A percentile compares a stretch with the other conserved stretches of the same genome.
phyloP scores from a whole-genome alignment of 2,329 filamentous ascomycete species.

The Pleurostoma richardsiae region DNA sequence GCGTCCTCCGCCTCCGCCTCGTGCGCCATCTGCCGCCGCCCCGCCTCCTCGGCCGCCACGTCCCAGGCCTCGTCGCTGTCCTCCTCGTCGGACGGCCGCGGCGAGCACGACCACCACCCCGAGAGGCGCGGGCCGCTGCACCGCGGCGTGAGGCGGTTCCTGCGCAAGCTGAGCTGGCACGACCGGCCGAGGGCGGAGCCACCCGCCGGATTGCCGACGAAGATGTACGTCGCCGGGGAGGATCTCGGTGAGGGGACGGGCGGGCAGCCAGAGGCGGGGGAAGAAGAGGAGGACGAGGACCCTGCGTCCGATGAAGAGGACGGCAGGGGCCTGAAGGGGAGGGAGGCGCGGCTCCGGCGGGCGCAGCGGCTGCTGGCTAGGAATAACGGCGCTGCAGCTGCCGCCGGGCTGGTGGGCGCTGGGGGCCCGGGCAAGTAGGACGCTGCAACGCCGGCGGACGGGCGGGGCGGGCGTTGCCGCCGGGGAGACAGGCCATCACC shows the following conservation, averaged over 20 bases:
- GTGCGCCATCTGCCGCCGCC: background rate
- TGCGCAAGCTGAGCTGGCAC: background rate
- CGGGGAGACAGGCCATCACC: too few relatives aligned
- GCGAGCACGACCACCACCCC: too few relatives aligned
- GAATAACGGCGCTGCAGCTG: background rate
- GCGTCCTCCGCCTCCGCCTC: background rate
- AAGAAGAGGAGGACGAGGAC: background rate
- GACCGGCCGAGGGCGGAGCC: background rate
- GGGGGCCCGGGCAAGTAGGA: too few relatives aligned
- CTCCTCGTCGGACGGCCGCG: too few relatives aligned
- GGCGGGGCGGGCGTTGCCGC: too few relatives aligned
- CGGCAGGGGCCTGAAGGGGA: background rate
- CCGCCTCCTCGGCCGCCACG: background rate
- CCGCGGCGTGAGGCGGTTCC: background rate
- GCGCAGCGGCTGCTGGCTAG: conserved; percentile 14
- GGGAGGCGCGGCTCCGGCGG: conserved; percentile 13
- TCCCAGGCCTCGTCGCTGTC: too few relatives aligned
- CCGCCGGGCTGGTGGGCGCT: too few relatives aligned
- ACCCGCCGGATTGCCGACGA: background rate
- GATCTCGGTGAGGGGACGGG: background rate
- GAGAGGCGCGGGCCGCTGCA: too few relatives aligned
- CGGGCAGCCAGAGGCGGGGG: background rate
- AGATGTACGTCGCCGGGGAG: background rate
- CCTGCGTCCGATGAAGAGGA: background rate
- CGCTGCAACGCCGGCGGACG: too few relatives aligned